These are phyloP conservation scores for Citrus hindsii DNA, from an alignment of 345 rosid species.

Conservation along the genomic window DNA sequence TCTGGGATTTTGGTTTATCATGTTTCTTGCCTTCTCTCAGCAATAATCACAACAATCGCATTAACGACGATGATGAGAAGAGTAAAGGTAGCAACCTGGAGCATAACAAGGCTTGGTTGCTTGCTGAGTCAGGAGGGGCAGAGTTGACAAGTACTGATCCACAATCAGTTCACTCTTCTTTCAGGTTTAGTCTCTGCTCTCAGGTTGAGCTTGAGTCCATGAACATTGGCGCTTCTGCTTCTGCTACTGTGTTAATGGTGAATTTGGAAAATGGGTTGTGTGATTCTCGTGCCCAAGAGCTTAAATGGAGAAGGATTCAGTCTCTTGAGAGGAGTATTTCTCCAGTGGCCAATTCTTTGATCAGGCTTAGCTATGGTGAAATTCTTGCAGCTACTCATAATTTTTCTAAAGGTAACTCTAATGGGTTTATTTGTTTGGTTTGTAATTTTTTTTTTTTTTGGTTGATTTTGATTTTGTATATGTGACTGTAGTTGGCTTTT, in stretches of 20 bases:
- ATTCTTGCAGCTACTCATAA: conserved; percentile 69
- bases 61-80: conserved; percentile 19
- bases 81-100: conserved; percentile 34
- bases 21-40: conserved; percentile 45
- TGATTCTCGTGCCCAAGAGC: conserved; percentile 49
- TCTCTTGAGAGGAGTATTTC: conserved; percentile 80
- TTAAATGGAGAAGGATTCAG: conserved; percentile 60
- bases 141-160: conserved; percentile 64
- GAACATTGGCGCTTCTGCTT: conserved; percentile 36
- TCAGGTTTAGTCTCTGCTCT: conserved; percentile 87
- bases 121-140: conserved; percentile 71
- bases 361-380: conserved; percentile 69
- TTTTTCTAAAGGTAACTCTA: conserved; percentile 69
- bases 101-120: conserved; percentile 84
- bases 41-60: conserved; percentile 16
- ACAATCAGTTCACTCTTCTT: conserved; percentile 86
- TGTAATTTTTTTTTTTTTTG: not conserved
- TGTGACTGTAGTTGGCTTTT: conserved; percentile 18
- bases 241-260: conserved; percentile 77
- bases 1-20: conserved; percentile 53
- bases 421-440: not conserved
- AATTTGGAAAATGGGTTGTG: conserved; percentile 79
- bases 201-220: conserved; percentile 80
- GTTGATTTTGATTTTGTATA: not conserved
- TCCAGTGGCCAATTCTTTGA: conserved; percentile 54